phyloP scores from a whole-genome alignment of 1,284 basidiomycete genomes.

The Mycena citricolor region DNA sequence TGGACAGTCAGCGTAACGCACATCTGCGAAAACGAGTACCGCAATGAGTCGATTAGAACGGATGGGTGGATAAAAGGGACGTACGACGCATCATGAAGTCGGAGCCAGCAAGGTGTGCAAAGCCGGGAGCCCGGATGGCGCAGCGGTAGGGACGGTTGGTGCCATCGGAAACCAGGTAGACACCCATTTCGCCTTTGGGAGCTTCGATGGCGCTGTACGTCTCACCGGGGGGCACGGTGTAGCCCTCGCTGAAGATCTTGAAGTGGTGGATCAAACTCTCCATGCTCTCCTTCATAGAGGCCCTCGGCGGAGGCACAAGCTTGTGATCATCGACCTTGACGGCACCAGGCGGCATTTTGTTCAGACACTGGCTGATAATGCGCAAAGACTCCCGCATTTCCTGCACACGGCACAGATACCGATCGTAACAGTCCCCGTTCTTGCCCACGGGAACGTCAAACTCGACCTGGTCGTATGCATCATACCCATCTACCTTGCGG shows the following conservation, averaged over 20 bases:
- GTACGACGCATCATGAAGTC: slow-evolving; percentile 94
- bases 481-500: slow-evolving; percentile 90
- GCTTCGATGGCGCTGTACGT: slow-evolving; percentile 98
- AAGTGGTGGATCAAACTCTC: slow-evolving; percentile 98
- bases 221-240: slow-evolving; percentile 96
- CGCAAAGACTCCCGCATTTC: slow-evolving; percentile 95
- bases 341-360: slow-evolving; percentile 95
- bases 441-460: slow-evolving; percentile 96
- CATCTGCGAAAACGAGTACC: slow-evolving; percentile 43
- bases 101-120: slow-evolving; percentile 88
- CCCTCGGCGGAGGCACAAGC: slow-evolving; percentile 94
- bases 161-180: slow-evolving; percentile 93
- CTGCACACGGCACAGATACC: slow-evolving; percentile 95
- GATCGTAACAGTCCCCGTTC: slow-evolving; percentile 97
- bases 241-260: slow-evolving; percentile 98
- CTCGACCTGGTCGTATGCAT: slow-evolving; percentile 95
- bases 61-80: slow-evolving; percentile 30
- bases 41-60: slow-evolving; percentile 10
- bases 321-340: slow-evolving; percentile 98
- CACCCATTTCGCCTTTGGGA: slow-evolving; percentile 98
- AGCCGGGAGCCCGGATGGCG: slow-evolving; percentile 92
- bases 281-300: slow-evolving; percentile 99
- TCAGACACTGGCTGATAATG: slow-evolving; percentile 91
- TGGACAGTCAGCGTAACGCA: slow-evolving; percentile 37
- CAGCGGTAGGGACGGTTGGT: slow-evolving; percentile 92